These are phyloP conservation scores for Podospora sp. DNA, from an alignment of 495 filamentous ascomycete species.

Conservation along the genomic window DNA sequence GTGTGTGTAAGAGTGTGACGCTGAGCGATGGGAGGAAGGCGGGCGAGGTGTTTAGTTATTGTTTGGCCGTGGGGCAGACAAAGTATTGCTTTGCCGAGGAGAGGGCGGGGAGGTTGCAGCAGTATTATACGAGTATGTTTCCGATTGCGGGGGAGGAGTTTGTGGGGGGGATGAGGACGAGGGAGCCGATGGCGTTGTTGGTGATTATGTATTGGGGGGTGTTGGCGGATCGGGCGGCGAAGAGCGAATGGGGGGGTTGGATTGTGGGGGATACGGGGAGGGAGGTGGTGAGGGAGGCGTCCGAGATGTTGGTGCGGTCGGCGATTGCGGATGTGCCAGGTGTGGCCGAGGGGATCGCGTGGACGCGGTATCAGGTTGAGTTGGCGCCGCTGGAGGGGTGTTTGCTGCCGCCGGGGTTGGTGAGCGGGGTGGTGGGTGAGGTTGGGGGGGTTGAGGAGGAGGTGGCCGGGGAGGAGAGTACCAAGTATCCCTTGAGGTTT, in stretches of 20 bases:
- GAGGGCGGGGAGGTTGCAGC: neutral
- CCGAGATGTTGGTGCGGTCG: neutral
- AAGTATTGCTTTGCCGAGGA: constrained; percentile 19
- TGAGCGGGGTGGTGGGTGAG: neutral
- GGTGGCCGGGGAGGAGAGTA: neutral
- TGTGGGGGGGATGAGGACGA: neutral
- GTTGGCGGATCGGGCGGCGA: neutral
- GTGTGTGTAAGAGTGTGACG: neutral
- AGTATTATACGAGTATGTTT: neutral
- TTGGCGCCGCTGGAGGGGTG: constrained; percentile 5
- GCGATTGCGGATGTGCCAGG: neutral
- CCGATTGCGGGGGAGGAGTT: constrained; percentile 7
- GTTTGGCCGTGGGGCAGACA: constrained; percentile 11
- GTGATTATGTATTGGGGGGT: constrained; percentile 16
- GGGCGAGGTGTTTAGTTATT: neutral
- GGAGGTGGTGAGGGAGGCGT: neutral
- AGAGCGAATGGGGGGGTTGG: neutral
- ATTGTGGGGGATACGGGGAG: neutral
- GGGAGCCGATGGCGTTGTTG: constrained; percentile 16
- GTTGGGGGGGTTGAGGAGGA: too few relatives aligned
- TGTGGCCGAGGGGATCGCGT: constrained; percentile 12
- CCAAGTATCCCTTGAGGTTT: neutral
- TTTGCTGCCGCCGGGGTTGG: neutral
- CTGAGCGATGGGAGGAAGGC: neutral
- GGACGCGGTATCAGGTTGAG: constrained; percentile 10